Base-by-base conservation (phyloP, 2,329 filamentous ascomycete genomes). In the Hypoxylon sp. region DNA sequence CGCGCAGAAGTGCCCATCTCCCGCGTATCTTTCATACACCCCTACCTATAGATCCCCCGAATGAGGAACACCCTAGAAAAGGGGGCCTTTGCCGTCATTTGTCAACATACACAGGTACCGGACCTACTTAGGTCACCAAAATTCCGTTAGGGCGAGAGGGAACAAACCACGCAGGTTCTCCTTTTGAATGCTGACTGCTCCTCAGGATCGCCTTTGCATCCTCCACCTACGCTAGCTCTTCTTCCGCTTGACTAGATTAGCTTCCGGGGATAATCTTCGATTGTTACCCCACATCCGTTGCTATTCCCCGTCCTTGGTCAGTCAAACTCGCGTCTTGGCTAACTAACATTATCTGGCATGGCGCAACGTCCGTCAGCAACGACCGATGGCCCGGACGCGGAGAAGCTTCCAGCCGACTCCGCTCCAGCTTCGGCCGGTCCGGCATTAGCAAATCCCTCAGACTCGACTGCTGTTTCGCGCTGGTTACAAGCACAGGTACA, bases 401-500 rank as follows among this genome's bases (percentile, higher is more conserved):
- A 68, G 42, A 59, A 65, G 35, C 14, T 51, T 46, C 22, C 27
- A 30, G 27, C 48, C 42, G 59, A 68, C 13, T n/a, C 65, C 54
- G 56, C 51, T 7, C 30, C 54, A 25, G 48, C 30, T 31, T 20
- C 37, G 6, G 8, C 20, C 56, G 61, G 56, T 33, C 50, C 30
- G 44, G 17, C 30, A 35, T 61, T 54, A 35, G 17, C 61, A 5
- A 35, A 44, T 31, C 37, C 61, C 27, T 53, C 57, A 27, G 44
- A 44, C 17, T 35, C 50, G 46, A 44, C 44, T 17, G 20, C 11
- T 22, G 57, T 54, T 31, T 55, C 61, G 31, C 48, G 44, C 17
- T 65, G 61, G 66, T 14, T 54, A 30, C 30, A 61, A 35, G 25
- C 51, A 53, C 56, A 68, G 61, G 66, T 64, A 68, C 22, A 33